phyloP scores from a whole-genome alignment of 257 asterid species.

The Anisodus acutangulus region DNA sequence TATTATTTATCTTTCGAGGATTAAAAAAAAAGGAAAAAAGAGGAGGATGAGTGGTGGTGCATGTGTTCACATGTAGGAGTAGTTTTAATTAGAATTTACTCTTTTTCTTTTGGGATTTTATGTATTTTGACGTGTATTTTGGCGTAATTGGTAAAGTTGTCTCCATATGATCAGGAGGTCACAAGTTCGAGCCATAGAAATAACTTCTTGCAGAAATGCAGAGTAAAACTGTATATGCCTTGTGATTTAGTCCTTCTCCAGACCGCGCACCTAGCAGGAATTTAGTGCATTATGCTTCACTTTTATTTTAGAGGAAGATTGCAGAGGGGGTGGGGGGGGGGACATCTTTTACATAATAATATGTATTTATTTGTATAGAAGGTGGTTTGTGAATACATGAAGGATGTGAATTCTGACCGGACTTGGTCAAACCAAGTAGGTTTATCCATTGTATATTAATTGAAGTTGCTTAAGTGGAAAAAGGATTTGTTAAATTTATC shows the following conservation, averaged over 20 bases:
- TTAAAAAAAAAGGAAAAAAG: background rate
- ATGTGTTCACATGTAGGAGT: background rate
- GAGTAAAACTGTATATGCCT: no score
- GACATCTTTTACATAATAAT: background rate
- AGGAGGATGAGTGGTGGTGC: background rate
- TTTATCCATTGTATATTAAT: background rate
- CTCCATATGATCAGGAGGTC: no score
- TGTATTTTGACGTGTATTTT: background rate
- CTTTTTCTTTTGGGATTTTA: background rate
- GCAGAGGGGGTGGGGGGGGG: background rate
- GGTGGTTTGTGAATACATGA: constrained; percentile 11
- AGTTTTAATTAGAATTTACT: background rate
- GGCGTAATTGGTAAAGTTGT: no score
- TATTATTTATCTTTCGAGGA: background rate
- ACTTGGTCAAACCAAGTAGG: background rate
- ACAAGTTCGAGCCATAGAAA: no score
- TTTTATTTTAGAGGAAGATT: background rate
- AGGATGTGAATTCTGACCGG: constrained; percentile 7
- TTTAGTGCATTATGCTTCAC: no score
- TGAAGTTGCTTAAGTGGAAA: background rate
- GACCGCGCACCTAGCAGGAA: no score
- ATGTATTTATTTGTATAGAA: constrained; percentile 1
- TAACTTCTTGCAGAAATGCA: no score
- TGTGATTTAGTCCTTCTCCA: no score
- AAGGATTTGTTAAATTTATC: background rate